Evolutionary conservation across 2,329 filamentous ascomycete genomes (phyloP), one percentile per base, ranked within the genome.

Genomic region (Chaetothyriales sp.): DNA sequence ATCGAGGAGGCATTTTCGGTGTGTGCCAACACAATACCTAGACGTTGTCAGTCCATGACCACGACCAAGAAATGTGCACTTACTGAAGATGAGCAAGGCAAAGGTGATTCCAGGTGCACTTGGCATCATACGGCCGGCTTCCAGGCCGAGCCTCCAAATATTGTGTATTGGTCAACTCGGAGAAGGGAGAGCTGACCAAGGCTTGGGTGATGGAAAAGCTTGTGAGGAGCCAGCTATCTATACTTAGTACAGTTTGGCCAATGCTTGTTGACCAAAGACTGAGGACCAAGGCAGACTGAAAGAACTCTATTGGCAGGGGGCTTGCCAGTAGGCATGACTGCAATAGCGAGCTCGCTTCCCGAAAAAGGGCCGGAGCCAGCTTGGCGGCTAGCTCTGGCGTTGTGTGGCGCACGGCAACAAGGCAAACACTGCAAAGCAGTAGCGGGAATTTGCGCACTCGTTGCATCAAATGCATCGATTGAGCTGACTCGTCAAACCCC

Each of bases 201-300:
- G 64, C 63, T 46, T 72, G 70, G 49, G 72, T 70, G 2, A 73
- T 56, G 9, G 69, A 68, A 60, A 67, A 72, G 5, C 69, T 69
- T 47, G 65, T 72, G 13, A 71, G 58, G 18, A 72, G 65, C 70
- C 70, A 73, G 49, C 69, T 71, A 56, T 73, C 70, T 28, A 73
- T 65, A 45, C 68, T 70, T 51, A 73, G 55, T 1, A 69, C 70
- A 8, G 68, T 63, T 51, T 71, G 68, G 1, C 69, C 69, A 22
- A 72, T 69, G 1, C 70, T 73, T 0, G 70, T 73, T 4, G 70
- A 73, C 70, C 70, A 73, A 60, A 73, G 59, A 48, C 66, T 68
- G 4, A 73, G 59, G n/a, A 73, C 63, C 1, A 73, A 55, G 6
- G 63, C 61, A 6, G 70, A 67, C 56, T 73, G 70, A 44, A 73